Conservation (phyloP, 805 yeast species). For the Kazachstania viticola region DNA sequence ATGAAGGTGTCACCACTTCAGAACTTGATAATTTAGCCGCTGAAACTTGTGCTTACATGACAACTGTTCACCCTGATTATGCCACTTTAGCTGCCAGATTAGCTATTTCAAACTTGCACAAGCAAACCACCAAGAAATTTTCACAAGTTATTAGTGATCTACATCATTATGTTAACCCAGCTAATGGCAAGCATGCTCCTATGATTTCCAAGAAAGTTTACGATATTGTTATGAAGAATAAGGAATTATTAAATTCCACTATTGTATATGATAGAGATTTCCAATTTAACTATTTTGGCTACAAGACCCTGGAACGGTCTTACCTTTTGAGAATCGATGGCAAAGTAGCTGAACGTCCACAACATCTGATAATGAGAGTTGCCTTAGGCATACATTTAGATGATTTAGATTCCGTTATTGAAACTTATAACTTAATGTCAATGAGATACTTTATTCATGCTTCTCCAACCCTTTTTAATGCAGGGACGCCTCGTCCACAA, state of each 20-base stretch:
- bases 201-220: conserved; percentile 56
- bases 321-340: conserved; percentile 56
- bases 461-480: conserved; percentile 85
- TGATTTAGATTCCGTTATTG: conserved; percentile 49
- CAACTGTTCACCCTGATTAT: conserved; percentile 94
- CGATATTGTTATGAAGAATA: conserved; percentile 47
- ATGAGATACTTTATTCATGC: conserved; percentile 80
- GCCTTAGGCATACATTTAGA: conserved; percentile 76
- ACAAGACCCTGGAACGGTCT: conserved; percentile 77
- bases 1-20: conserved; percentile 84
- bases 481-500: conserved; percentile 75
- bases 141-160: conserved; percentile 59
- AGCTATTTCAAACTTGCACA: conserved; percentile 84
- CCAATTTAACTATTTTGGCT: conserved; percentile 70
- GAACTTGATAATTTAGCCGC: conserved; percentile 76
- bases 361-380: conserved; percentile 78
- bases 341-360: conserved; percentile 73
- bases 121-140: conserved; percentile 74
- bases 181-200: conserved; percentile 41
- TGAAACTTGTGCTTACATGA: conserved; percentile 92
- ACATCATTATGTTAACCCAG: conserved; percentile 65
- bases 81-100: conserved; percentile 88
- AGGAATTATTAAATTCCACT: conserved; percentile 54
- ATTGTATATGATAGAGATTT: conserved; percentile 66
- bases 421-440: conserved; percentile 83